Conservation (phyloP, 1,284 basidiomycete species). For the Inonotus hispidus region DNA sequence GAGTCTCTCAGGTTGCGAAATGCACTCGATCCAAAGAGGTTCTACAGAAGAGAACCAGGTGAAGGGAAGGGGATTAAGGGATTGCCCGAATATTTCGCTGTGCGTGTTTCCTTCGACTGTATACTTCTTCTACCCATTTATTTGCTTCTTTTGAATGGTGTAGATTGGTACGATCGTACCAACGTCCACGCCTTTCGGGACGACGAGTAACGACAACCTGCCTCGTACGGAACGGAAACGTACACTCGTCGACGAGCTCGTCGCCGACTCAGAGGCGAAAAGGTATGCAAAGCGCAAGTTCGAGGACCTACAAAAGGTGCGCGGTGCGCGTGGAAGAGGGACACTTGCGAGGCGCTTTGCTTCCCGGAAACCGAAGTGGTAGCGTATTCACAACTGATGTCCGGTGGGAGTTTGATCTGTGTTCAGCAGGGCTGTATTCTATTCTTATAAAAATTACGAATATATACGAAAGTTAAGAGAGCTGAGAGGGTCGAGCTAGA, state of each 20-base stretch:
- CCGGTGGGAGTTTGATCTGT: not conserved
- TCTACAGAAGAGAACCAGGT: conserved; percentile 81
- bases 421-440: no score
- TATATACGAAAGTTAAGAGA: not conserved
- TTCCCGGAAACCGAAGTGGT: conserved; percentile 66
- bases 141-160: not conserved
- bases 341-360: conserved; percentile 68
- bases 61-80: conserved; percentile 84
- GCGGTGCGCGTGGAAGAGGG: conserved; percentile 70
- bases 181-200: conserved; percentile 71
- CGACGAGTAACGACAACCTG: conserved; percentile 66
- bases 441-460: no score
- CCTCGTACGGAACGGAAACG: conserved; percentile 64
- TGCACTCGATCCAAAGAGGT: conserved; percentile 93
- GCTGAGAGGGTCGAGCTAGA: conserved; percentile 32
- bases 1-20: conserved; percentile 89
- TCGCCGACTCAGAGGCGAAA: conserved; percentile 82
- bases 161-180: conserved; percentile 88
- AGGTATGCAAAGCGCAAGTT: conserved; percentile 95
- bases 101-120: conserved; percentile 34
- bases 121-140: not conserved
- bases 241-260: conserved; percentile 84
- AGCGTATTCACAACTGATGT: not conserved
- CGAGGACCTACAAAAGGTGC: conserved; percentile 70
- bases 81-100: conserved; percentile 86